phyloP scores from a whole-genome alignment of 164 flowering plant genomes.

The Amborella trichopoda region DNA sequence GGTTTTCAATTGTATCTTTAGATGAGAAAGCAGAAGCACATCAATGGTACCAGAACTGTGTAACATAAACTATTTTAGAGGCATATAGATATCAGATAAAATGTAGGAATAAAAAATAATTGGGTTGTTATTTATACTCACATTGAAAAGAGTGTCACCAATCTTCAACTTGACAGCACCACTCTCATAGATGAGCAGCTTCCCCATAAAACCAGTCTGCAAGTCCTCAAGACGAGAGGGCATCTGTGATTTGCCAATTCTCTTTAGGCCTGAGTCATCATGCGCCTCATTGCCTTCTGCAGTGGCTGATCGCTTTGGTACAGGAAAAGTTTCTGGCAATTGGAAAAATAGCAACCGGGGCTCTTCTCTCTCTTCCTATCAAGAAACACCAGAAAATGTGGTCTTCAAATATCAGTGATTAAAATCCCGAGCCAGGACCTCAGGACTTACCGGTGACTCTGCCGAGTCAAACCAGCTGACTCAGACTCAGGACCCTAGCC shows the following conservation, averaged over 20 bases:
- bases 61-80: no score
- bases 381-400: background rate
- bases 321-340: constrained; percentile 51
- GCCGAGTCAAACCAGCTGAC: no score
- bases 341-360: constrained; percentile 38
- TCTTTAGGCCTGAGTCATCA: constrained; percentile 5
- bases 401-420: background rate
- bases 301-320: constrained; percentile 18
- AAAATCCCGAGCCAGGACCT: no score
- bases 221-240: constrained; percentile 32
- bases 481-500: no score
- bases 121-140: no score
- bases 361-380: background rate
- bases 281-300: constrained; percentile 26
- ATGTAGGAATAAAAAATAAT: no score
- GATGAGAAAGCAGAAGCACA: no score
- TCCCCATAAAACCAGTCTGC: constrained; percentile 58
- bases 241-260: no score
- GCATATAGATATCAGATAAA: no score
- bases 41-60: no score
- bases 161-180: constrained; percentile 76
- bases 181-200: constrained; percentile 75
- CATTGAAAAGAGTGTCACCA: constrained; percentile 58
- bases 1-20: no score
- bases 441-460: no score